Base-by-base conservation (phyloP, 2,329 filamentous ascomycete genomes). In the Trichothecium roseum region DNA sequence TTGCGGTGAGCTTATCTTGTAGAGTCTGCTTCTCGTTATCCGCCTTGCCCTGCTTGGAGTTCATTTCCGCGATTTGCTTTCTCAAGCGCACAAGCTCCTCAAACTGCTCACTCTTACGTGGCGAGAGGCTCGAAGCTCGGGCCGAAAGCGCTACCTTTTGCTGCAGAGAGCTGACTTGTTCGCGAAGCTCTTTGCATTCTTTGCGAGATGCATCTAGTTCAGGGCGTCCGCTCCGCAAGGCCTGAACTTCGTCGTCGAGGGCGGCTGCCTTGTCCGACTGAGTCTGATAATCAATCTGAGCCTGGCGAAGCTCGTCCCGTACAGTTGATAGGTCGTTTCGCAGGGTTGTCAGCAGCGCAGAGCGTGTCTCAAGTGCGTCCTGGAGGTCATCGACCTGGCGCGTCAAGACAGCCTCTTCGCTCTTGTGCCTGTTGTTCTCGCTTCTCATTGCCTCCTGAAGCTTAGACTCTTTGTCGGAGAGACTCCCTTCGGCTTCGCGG, bases 321-420 rank as follows among this genome's bases (percentile, higher is more conserved):
- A 78, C 69, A 7, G 64, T 59, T 3, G 79, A 74, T 4, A 87
- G 59, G 47, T 88, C 81, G 35, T 67, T 69, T 35, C 79, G 73
- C 18, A 82, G 63, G 34, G 74, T 71, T 14, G 81, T 81, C 5
- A 85, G 56, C 30, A 74, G 65, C n/a, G 69, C 62, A 48, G 82
- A 74, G 42, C 81, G 76, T 18, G 72, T 64, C 37, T 81, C 70
- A 10, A 91, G 66, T 39, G 86, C 83, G 32, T 76, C 70, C 48
- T 82, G 79, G 8, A 91, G 65, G 34, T 81, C 79, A 32, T 81
- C 73, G 35, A 94, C 75, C 52, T 91, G 84, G n/a, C 73, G 69
- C 41, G 66, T 74, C 34, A 94, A 63, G 7, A 78, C 60, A 9
- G 72, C 72, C 51, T 89, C 81, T 47, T 89, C 82, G 37, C 72